Conservation (phyloP, 495 filamentous ascomycete species). For the Stereocaulon alpinum region DNA sequence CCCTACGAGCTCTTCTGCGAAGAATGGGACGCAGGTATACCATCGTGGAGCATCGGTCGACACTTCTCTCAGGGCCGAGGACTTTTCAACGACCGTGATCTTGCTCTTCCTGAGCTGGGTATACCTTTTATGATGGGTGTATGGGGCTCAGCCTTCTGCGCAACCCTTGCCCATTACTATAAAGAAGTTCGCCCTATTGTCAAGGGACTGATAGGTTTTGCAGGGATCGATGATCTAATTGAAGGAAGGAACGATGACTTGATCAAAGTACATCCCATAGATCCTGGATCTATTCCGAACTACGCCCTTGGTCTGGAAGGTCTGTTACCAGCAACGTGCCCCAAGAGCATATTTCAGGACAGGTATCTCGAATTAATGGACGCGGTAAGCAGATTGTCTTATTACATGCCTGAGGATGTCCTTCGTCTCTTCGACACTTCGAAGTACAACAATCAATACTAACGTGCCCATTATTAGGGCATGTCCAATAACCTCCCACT, state of each 20-base stretch:
- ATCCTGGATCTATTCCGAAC: constrained; percentile 81
- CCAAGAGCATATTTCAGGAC: constrained; percentile 57
- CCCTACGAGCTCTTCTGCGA: constrained; percentile 97
- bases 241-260: constrained; percentile 69
- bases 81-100: constrained; percentile 42
- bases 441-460: neutral
- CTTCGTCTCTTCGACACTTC: too few relatives aligned
- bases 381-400: constrained; percentile 32
- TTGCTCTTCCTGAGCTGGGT: constrained; percentile 68
- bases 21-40: constrained; percentile 81
- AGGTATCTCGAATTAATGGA: constrained; percentile 84
- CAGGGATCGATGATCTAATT: constrained; percentile 77
- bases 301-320: constrained; percentile 70
- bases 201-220: constrained; percentile 60
- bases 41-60: constrained; percentile 84
- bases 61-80: constrained; percentile 67
- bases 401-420: too few relatives aligned
- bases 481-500: constrained; percentile 97
- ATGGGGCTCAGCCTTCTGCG: constrained; percentile 93
- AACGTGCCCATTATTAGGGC: constrained; percentile 31
- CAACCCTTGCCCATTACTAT: constrained; percentile 90
- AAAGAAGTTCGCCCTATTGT: constrained; percentile 78
- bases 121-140: constrained; percentile 78
- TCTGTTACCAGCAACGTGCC: constrained; percentile 59
- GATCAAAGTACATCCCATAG: constrained; percentile 82